phyloP scores from a whole-genome alignment of 768 basidiomycete species.

The Collybiopsis luxurians region DNA sequence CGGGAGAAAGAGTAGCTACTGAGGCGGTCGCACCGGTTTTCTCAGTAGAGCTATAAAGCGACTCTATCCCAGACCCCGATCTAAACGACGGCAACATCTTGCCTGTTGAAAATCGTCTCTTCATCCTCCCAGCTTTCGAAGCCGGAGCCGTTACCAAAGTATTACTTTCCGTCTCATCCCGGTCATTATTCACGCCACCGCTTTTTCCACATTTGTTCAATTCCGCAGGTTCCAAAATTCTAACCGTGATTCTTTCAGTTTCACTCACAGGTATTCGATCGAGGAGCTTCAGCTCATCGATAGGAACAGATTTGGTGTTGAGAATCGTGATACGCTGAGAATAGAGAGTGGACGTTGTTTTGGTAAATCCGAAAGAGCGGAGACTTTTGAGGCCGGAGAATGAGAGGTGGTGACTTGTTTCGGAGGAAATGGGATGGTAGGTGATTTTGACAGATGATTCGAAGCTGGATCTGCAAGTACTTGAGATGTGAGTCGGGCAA shows the following conservation, averaged over 20 bases:
- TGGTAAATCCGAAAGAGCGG: slow-evolving; percentile 14
- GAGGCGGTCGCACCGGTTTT: too few relatives aligned
- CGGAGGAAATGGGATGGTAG: slow-evolving; percentile 35
- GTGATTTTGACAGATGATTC: slow-evolving; percentile 39
- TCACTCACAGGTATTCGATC: slow-evolving; percentile 40
- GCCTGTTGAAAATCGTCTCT: neutral
- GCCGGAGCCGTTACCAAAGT: neutral
- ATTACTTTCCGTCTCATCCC: neutral
- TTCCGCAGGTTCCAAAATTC: slow-evolving; percentile 15
- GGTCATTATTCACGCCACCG: neutral
- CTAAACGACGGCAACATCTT: neutral
- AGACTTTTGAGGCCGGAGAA: slow-evolving; percentile 11
- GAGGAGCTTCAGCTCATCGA: slow-evolving; percentile 31
- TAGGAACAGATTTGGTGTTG: slow-evolving; percentile 31
- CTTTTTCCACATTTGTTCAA: neutral
- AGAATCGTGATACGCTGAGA: slow-evolving; percentile 35
- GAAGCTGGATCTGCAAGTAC: slow-evolving; percentile 22
- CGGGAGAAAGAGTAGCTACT: too few relatives aligned
- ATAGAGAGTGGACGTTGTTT: slow-evolving; percentile 28
- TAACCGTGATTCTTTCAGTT: slow-evolving; percentile 17
- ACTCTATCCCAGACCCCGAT: neutral
- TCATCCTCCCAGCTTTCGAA: neutral
- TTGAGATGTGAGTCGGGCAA: too few relatives aligned
- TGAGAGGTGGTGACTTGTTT: slow-evolving; percentile 30
- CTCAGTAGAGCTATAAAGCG: too few relatives aligned